phyloP scores from a whole-genome alignment of 345 rosid species.

The Ceriops decandra region DNA sequence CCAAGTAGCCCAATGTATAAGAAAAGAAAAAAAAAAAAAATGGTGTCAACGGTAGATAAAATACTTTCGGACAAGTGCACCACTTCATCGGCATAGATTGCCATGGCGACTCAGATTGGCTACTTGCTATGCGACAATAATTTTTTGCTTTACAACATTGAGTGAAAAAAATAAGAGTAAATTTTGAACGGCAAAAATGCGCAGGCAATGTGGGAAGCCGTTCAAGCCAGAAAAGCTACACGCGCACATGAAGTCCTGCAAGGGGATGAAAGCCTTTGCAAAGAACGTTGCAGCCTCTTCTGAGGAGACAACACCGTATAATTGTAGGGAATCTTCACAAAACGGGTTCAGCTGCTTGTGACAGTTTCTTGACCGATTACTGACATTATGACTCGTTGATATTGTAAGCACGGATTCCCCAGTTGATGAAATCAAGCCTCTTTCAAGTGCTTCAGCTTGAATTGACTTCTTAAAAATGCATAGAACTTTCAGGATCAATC shows the following conservation, averaged over 20 bases:
- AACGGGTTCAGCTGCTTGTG: conserved; percentile 4
- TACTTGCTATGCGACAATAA: neutral
- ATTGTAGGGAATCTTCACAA: conserved; percentile 2
- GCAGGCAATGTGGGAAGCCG: conserved; percentile 73
- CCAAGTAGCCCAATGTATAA: too few species aligned
- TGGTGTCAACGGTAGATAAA: too few species aligned
- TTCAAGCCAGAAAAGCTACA: conserved; percentile 76
- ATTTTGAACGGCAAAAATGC: conserved; percentile 11
- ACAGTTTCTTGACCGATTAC: conserved; percentile 23
- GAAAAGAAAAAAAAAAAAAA: too few species aligned
- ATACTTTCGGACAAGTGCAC: too few species aligned
- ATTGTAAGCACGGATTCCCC: too few species aligned
- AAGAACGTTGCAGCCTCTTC: conserved; percentile 17
- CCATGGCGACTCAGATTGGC: too few species aligned
- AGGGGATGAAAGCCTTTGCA: conserved; percentile 40
- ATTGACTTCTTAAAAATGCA: too few species aligned
- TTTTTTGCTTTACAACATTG: neutral
- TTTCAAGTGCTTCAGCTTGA: too few species aligned
- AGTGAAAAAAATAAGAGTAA: neutral
- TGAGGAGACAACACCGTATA: conserved; percentile 9
- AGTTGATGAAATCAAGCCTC: too few species aligned
- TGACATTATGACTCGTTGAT: neutral
- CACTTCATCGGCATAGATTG: too few species aligned
- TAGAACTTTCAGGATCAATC: too few species aligned
- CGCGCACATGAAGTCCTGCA: conserved; percentile 68